Base-by-base conservation (phyloP, 345 rosid genomes). In the Boechera stricta region DNA sequence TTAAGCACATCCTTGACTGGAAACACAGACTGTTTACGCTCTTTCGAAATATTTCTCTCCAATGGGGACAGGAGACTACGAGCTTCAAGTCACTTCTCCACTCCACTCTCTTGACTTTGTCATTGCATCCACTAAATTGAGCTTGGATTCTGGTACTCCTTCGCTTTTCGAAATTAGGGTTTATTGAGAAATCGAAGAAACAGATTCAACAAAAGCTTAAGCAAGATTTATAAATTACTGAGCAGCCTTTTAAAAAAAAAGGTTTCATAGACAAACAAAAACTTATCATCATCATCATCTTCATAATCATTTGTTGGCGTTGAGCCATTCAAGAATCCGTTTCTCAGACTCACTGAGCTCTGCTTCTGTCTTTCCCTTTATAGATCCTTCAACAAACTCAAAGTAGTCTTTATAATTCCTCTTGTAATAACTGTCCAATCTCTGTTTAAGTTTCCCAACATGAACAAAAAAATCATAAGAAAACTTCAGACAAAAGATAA, bases 381-480 rank as follows among this genome's bases (percentile, higher is more conserved):
- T 21, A 12, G 85, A 74, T 35, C 97, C 98, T 86, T 91, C 93
- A 24, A 87, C 88, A 72, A 84, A 85, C 56, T 88, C 90, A 76
- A 94, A 94, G 81, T 94, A 94, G 77, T 91, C 97, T 75, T 80
- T 87, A 88, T 91, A 90, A 72, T 94, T 94, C 53, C 97, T 77
- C 87, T 89, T 90, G 93, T 90, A 88, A 79, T 85, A 90, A 73
- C 86, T 87, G 10, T 94, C 94, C 90, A 83, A 24, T 74, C 96
- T 86, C 98, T 94, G 72, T 60, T 66, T 44, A 3, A 64, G 65
- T 58, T 15, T 21, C 4, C 52, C 56, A 73, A 44, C 31, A 64
- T 16, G 11, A 42, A 52, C 55, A 16, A 42, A 56, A 0, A 67
- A 49, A 68, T 68, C 53, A 58, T 69, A 4, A 55, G 38, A 62